Evolutionary conservation across 257 asterid species (phyloP).

Genomic region (Fraxinus cuspidata): DNA sequence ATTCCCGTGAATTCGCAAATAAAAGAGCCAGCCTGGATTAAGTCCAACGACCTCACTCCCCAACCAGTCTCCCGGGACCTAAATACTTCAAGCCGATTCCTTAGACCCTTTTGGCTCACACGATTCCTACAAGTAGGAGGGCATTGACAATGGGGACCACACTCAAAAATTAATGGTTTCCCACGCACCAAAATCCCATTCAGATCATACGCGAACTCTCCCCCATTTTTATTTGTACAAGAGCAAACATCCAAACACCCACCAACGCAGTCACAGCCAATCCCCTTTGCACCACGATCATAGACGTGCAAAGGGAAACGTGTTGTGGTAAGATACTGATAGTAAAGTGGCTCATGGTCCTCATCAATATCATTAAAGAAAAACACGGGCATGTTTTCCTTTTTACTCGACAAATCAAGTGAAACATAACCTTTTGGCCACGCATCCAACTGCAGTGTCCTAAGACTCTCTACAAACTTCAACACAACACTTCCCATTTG

Average conservation of each 20-base stretch:
- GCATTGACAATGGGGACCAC: constrained; percentile 81
- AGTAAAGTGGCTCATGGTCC: constrained; percentile 59
- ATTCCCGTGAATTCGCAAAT: constrained; percentile 85
- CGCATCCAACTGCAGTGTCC: constrained; percentile 46
- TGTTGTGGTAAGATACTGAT: constrained; percentile 49
- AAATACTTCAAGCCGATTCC: constrained; percentile 71
- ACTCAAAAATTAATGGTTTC: constrained; percentile 75
- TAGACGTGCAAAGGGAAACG: constrained; percentile 52
- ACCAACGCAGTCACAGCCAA: constrained; percentile 66
- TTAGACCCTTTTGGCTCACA: constrained; percentile 78
- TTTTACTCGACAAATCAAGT: constrained; percentile 64
- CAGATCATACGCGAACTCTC: constrained; percentile 63
- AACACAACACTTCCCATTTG: constrained; percentile 71
- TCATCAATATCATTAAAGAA: constrained; percentile 68
- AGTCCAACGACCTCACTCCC: constrained; percentile 89
- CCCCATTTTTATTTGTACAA: constrained; percentile 73
- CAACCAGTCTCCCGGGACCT: constrained; percentile 86
- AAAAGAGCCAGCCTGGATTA: constrained; percentile 89
- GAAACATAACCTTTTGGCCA: constrained; percentile 72
- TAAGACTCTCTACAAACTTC: constrained; percentile 58
- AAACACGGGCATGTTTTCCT: constrained; percentile 63
- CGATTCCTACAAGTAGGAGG: constrained; percentile 75
- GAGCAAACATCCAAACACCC: constrained; percentile 63
- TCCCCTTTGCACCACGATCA: constrained; percentile 26
- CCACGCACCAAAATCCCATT: constrained; percentile 76